Percentiles rank a stretch among this genome's conserved stretches.
Conservation (phyloP, 805 yeast species). For the Metschnikowia dekortorum region DNA sequence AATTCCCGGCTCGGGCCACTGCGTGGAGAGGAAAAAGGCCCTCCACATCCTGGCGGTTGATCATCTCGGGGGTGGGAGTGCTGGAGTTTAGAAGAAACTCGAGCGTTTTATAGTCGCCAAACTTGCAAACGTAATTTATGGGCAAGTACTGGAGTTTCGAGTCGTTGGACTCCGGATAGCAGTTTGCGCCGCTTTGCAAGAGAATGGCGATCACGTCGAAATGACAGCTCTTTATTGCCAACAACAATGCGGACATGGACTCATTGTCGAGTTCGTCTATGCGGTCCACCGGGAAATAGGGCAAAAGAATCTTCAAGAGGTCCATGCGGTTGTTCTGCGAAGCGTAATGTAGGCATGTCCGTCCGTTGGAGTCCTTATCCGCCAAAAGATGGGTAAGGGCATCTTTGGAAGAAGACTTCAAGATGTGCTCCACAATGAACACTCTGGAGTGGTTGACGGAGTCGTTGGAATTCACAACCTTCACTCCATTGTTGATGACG, state of each 20-base stretch:
- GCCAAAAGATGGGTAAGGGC: conserved; percentile 22
- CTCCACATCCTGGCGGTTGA: conserved; percentile 71
- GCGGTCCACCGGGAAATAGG: conserved; percentile 30
- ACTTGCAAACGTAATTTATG: conserved; percentile 82
- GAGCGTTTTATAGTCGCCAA: conserved; percentile 70
- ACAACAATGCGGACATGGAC: conserved; percentile 75
- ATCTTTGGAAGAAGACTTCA: conserved; percentile 19
- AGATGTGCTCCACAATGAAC: conserved; percentile 33
- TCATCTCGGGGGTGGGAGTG: conserved; percentile 18
- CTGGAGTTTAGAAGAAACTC: conserved; percentile 51
- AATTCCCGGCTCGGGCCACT: conserved; percentile 79
- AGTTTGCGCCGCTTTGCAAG: conserved; percentile 31
- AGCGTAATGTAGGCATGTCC: conserved; percentile 86
- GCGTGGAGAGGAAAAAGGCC: conserved; percentile 87
- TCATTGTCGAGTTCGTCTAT: conserved; percentile 61
- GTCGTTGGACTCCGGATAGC: conserved; percentile 43
- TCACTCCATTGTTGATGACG: conserved; percentile 41
- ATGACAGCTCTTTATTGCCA: conserved; percentile 70
- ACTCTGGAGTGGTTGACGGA: conserved; percentile 34
- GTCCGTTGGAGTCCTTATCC: conserved; percentile 61
- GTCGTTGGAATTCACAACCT: conserved; percentile 35
- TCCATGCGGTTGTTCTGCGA: conserved; percentile 51
- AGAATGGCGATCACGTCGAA: conserved; percentile 36
- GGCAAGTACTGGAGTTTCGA: conserved; percentile 64
- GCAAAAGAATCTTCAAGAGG: conserved; percentile 40